A percentile compares a stretch with the other conserved stretches of the same genome.
Evolutionary conservation across 305 asterid genomes (phyloP).

Genomic region (Plantago coronopus): DNA sequence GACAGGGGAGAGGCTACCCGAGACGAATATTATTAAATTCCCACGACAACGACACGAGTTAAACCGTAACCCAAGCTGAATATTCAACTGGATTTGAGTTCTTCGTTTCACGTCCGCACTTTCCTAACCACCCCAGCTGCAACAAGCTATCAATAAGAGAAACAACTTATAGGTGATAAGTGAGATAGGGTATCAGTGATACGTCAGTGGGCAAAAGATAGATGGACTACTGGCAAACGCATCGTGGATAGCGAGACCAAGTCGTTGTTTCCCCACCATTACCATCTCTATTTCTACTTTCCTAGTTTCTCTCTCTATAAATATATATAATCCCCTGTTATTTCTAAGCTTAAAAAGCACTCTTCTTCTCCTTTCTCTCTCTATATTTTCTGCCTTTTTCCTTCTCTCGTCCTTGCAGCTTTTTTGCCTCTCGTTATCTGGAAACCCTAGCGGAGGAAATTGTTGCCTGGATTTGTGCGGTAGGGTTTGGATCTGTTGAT

Average conservation of each 20-base stretch:
- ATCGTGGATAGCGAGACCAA: constrained; percentile 96
- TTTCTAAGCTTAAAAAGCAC: not conserved
- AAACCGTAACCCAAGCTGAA: constrained; percentile 55
- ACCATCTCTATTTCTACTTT: constrained; percentile 41
- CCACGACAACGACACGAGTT: constrained; percentile 32
- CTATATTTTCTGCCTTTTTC: constrained; percentile 22
- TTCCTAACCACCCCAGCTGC: constrained; percentile 45
- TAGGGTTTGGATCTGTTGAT: constrained; percentile 64
- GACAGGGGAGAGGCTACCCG: constrained; percentile 11
- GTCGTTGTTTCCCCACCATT: constrained; percentile 57
- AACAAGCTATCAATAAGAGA: constrained; percentile 10
- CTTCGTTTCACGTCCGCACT: constrained; percentile 83
- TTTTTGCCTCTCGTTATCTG: constrained; percentile 29
- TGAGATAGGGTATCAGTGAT: fast-evolving
- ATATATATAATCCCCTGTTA: not conserved
- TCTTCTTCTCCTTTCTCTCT: constrained; percentile 4
- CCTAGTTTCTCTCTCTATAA: constrained; percentile 32
- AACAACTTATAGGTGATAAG: fast-evolving
- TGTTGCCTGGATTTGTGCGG: constrained; percentile 21
- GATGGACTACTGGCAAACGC: constrained; percentile 83
- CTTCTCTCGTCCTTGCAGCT: constrained; percentile 28
- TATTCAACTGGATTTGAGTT: constrained; percentile 77
- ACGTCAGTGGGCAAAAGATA: constrained; percentile 54
- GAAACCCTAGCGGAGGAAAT: constrained; percentile 56
- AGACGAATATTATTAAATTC: constrained; percentile 11